These are phyloP conservation scores for Spatholobus suberectus DNA, from an alignment of 306 rosid genomes.

Conservation along the genomic window DNA sequence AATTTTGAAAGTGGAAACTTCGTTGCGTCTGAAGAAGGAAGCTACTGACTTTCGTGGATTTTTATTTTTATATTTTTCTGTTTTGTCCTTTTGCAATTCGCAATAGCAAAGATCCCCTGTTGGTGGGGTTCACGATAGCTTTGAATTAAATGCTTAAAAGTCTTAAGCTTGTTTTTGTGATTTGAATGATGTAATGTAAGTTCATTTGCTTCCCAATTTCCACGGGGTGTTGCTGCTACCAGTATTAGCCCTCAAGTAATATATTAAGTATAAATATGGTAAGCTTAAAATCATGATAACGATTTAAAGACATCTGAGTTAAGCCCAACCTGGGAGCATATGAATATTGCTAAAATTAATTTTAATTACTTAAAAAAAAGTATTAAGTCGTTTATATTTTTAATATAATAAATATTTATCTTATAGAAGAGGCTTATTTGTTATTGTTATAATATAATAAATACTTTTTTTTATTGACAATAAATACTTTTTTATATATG, in stretches of 20 bases:
- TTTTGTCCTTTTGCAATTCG: conserved; percentile 7
- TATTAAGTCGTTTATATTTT: neutral
- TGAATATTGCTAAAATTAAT: no score
- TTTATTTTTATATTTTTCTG: neutral
- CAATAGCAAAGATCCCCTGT: conserved; percentile 21
- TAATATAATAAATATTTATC: neutral
- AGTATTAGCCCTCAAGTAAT: neutral
- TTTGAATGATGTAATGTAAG: neutral
- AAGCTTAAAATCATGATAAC: neutral
- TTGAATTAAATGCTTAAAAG: neutral
- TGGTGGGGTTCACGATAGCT: neutral
- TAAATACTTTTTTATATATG: neutral
- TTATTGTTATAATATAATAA: no score
- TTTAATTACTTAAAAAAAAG: neutral
- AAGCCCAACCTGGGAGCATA: no score
- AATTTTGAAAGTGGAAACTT: conserved; percentile 39
- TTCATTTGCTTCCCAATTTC: conserved; percentile 13
- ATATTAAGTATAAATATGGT: neutral
- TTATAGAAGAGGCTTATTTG: no score
- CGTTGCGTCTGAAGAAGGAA: conserved; percentile 33
- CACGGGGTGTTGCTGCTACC: neutral
- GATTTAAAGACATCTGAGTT: neutral
- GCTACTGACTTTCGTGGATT: conserved; percentile 23
- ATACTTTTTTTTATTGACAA: no score
- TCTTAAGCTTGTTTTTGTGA: conserved; percentile 16